Base-by-base conservation (phyloP, 306 rosid species). In the Citrullus colocynthis region DNA sequence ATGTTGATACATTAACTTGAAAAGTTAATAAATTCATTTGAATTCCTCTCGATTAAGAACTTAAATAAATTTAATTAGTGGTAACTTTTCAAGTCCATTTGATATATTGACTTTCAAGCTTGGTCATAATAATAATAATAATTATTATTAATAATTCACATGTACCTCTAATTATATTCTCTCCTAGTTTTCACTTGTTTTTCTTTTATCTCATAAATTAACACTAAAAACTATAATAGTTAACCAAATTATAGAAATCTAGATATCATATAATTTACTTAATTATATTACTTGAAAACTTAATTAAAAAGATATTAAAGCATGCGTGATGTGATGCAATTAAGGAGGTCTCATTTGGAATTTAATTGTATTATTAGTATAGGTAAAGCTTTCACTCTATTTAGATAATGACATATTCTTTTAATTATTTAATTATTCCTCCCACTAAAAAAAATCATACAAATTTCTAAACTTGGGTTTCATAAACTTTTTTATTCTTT, bases 311-410 rank as follows among this genome's bases (percentile, higher is more conserved):
- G 4, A 52, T 34, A 32, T 17, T 32, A 54, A 54, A 34, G 49
- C 16, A 54, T 32, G 62, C 0, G 0, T 74, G 62, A 74, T 74
- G 63, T 51, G 78, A 74, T 36, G 24, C 6, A 9, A 51, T 28
- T 74, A 74, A 32, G 30, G 62, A 32, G 32, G 63, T 74, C 11
- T 45, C 6, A 45, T 45, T 70, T 74, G 49, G 62, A 17, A 73
- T 30, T 52, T 34, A 32, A 74, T 52, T 32, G 59, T 54, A 54
- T 74, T 52, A 74, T 52, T 74, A 10, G 17, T 2, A 37, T 52
- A 30, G 78, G 78, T 74, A 54, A 54, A 17, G 63, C 78, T 74
- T 74, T 74, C 78, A 32, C 63, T 74, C 14, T 32, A 24, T 32
- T 54, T 15, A 52, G 78, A 74, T 32, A 32, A 74, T 9, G 63